These are phyloP conservation scores for Tolypocladium sp. DNA, from an alignment of 2,329 filamentous ascomycete genomes.

Conservation along the genomic window DNA sequence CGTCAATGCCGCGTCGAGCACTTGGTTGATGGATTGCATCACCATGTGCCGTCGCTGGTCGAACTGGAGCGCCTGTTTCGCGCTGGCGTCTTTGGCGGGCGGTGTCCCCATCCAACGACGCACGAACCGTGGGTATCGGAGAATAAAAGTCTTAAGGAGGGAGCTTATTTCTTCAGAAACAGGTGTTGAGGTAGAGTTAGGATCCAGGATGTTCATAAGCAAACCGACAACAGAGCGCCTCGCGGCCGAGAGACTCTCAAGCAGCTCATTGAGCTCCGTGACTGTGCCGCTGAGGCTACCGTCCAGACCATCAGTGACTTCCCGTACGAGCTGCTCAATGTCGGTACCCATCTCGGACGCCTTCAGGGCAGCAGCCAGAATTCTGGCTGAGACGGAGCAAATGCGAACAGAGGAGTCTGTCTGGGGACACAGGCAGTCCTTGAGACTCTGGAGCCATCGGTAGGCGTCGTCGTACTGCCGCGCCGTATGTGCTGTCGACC, in stretches of 20 bases:
- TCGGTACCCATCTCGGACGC: conserved; percentile 23
- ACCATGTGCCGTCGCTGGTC: conserved; percentile 49
- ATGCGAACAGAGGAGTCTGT: conserved; percentile 38
- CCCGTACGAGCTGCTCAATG: conserved; percentile 32
- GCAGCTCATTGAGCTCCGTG: conserved; percentile 50
- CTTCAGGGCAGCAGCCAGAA: conserved; percentile 46
- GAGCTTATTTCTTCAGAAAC: conserved; percentile 14
- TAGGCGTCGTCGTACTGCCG: conserved; percentile 40
- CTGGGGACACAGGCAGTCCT: conserved; percentile 22
- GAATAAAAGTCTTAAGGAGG: conserved; percentile 46
- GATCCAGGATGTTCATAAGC: conserved; percentile 23
- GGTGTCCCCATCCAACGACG: conserved; percentile 53
- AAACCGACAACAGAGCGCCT: conserved; percentile 45
- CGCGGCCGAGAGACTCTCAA: conserved; percentile 45
- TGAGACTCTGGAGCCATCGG: conserved; percentile 43
- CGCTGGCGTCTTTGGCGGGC: conserved; percentile 37
- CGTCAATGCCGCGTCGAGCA: conserved; percentile 52
- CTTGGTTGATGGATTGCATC: conserved; percentile 41
- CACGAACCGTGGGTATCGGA: conserved; percentile 50
- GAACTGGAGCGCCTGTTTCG: conserved; percentile 51
- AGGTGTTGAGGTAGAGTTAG: conserved; percentile 5
- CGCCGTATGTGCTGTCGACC: conserved; percentile 36
- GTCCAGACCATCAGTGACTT: conserved; percentile 46
- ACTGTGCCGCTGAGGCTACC: conserved; percentile 50
- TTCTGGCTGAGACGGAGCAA: conserved; percentile 44